phyloP scores from a whole-genome alignment of 2,329 filamentous ascomycete species.

The Aspergillus arachidicola region DNA sequence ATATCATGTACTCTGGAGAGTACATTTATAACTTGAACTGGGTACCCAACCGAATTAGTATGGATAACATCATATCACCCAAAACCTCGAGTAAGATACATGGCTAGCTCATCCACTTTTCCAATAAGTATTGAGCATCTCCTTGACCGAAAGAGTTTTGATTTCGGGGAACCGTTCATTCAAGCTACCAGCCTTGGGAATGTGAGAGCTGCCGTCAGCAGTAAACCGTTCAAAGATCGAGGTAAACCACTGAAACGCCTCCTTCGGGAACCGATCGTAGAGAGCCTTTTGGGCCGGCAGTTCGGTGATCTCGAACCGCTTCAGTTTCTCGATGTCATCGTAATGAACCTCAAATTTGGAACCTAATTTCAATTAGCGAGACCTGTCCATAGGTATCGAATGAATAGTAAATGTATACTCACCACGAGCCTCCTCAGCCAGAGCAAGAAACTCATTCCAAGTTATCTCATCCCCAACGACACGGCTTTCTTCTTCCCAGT shows the following conservation, averaged over 20 bases:
- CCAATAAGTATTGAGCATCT: constrained; percentile 1
- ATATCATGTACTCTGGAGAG: too few relatives aligned
- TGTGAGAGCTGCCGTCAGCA: background rate
- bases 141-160: constrained; percentile 10
- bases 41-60: background rate
- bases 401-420: background rate
- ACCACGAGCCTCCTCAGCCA: constrained; percentile 25
- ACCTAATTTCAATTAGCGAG: constrained; percentile 6
- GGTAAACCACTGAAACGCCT: constrained; percentile 24
- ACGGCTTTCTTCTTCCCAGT: constrained; percentile 23
- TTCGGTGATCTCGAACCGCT: constrained; percentile 33
- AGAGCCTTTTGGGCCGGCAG: constrained; percentile 25
- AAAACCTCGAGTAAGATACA: accelerated
- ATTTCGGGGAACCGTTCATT: constrained; percentile 27
- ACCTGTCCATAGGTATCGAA: background rate
- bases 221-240: constrained; percentile 21
- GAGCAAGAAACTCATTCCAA: constrained; percentile 25
- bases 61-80: background rate
- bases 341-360: constrained; percentile 34
- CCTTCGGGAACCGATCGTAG: constrained; percentile 27
- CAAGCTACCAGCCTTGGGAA: constrained; percentile 12
- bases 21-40: background rate
- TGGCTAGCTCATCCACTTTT: background rate
- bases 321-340: constrained; percentile 32
- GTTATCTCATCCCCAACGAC: constrained; percentile 29